phyloP scores from a whole-genome alignment of 352 stramenopile genomes.

The Pythium phragmitis region DNA sequence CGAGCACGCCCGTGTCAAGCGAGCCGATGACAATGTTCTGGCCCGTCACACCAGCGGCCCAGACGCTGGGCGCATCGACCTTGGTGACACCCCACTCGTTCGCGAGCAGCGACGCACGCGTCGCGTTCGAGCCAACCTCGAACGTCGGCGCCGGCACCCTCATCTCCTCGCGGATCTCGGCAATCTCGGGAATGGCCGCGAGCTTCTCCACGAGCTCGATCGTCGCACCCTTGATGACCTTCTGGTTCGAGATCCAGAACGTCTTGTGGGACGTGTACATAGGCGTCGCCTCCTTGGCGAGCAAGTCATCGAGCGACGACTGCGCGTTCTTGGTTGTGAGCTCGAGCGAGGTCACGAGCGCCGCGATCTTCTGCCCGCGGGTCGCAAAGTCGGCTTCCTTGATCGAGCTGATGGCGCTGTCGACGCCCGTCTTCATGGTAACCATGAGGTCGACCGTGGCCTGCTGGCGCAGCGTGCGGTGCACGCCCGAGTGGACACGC shows the following conservation, averaged over 20 bases:
- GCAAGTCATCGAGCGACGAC: no score
- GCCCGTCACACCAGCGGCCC: slow-evolving; percentile 36
- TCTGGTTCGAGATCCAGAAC: slow-evolving; percentile 21
- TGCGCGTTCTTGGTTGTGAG: no score
- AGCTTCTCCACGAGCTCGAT: slow-evolving; percentile 23
- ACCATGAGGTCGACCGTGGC: slow-evolving; percentile 37
- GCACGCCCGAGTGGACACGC: slow-evolving; percentile 26
- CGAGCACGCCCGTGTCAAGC: slow-evolving; percentile 67
- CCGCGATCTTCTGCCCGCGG: no score
- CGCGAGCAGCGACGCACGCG: background rate
- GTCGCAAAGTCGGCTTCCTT: slow-evolving; percentile 13
- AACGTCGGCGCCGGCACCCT: background rate
- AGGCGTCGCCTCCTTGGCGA: no score
- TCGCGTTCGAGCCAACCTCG: no score
- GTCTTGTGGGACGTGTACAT: no score
- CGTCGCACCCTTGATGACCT: slow-evolving; percentile 4
- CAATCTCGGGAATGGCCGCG: slow-evolving; percentile 7
- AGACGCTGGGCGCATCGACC: slow-evolving; percentile 40
- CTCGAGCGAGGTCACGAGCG: no score
- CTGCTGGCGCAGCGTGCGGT: slow-evolving; percentile 30
- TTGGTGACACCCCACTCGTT: slow-evolving; percentile 22
- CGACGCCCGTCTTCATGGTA: slow-evolving; percentile 25
- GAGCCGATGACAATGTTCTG: slow-evolving; percentile 46
- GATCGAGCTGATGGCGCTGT: slow-evolving; percentile 13
- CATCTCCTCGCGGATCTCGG: slow-evolving; percentile 1